Percentiles rank a stretch among this genome's conserved stretches.
phyloP scores from a whole-genome alignment of 2,329 filamentous ascomycete species.

The Arthroderma sp. region DNA sequence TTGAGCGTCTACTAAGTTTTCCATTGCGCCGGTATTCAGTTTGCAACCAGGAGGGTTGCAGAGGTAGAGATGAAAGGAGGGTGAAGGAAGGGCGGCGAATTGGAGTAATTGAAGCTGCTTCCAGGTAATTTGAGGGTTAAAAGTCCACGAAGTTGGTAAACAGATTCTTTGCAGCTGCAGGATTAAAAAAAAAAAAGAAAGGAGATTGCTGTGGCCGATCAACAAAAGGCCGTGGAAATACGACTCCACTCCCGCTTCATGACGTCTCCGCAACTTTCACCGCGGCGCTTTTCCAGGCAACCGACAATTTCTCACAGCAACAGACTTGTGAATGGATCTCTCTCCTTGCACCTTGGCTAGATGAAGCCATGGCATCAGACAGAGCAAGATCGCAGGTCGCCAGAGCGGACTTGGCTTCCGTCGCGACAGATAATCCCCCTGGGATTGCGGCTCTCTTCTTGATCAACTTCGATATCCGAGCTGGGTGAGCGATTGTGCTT shows the following conservation, averaged over 20 bases:
- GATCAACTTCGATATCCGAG: slow-evolving; percentile 84
- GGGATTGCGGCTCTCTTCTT: slow-evolving; percentile 67
- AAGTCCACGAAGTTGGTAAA: neutral
- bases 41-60: too few relatives aligned
- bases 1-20: neutral
- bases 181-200: neutral
- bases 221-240: neutral
- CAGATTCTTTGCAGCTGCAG: neutral
- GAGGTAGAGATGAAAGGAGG: too few relatives aligned
- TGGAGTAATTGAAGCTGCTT: neutral
- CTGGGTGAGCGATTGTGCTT: slow-evolving; percentile 48
- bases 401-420: slow-evolving; percentile 22
- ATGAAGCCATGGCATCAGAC: slow-evolving; percentile 10
- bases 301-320: too few relatives aligned
- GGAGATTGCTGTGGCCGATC: neutral
- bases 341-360: neutral
- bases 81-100: too few relatives aligned
- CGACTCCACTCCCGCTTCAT: neutral
- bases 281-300: too few relatives aligned
- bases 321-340: neutral
- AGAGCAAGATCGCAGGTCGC: slow-evolving; percentile 11
- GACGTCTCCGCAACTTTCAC: neutral
- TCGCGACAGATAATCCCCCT: slow-evolving; percentile 27
- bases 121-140: neutral
- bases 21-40: too few relatives aligned